Percentiles rank a stretch among this genome's conserved stretches.
phyloP scores from a whole-genome alignment of 805 yeast genomes.

The Candida railenensis region DNA sequence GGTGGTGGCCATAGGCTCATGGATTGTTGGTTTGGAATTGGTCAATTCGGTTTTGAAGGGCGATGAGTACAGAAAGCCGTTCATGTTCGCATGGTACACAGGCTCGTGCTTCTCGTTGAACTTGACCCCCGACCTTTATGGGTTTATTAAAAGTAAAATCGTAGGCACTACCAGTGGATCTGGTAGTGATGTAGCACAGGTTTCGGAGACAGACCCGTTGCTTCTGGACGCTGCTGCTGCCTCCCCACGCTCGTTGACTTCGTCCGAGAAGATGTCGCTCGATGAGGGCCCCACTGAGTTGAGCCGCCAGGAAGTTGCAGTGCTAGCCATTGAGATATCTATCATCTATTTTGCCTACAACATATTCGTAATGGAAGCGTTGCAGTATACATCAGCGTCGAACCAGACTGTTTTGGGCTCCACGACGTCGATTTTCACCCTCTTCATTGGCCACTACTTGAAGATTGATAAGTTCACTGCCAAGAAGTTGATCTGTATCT shows the following conservation, averaged over 20 bases:
- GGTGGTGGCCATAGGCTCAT: constrained; percentile 40
- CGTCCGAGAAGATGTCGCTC: constrained; percentile 3
- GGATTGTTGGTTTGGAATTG: constrained; percentile 51
- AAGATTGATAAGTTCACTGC: constrained; percentile 42
- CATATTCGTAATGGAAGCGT: constrained; percentile 37
- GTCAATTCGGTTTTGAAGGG: constrained; percentile 50
- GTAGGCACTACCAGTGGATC: not conserved
- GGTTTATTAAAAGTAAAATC: not conserved
- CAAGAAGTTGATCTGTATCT: constrained; percentile 42
- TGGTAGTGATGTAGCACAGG: not conserved
- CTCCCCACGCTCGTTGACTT: not conserved
- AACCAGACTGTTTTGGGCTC: constrained; percentile 52
- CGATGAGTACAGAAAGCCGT: constrained; percentile 48
- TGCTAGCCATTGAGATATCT: constrained; percentile 39
- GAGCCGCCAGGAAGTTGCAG: constrained; percentile 26
- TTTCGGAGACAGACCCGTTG: not conserved
- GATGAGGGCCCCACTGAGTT: constrained; percentile 17
- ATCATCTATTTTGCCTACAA: constrained; percentile 43
- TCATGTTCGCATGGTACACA: constrained; percentile 45
- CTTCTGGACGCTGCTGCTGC: not conserved
- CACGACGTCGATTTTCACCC: constrained; percentile 50
- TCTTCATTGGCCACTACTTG: constrained; percentile 40
- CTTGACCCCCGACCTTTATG: constrained; percentile 36
- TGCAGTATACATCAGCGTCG: constrained; percentile 52
- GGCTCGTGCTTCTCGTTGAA: constrained; percentile 49